A percentile compares a stretch with the other conserved stretches of the same genome.
Conservation (phyloP, 2,329 filamentous ascomycete genomes). For the Westerdykella ornata region DNA sequence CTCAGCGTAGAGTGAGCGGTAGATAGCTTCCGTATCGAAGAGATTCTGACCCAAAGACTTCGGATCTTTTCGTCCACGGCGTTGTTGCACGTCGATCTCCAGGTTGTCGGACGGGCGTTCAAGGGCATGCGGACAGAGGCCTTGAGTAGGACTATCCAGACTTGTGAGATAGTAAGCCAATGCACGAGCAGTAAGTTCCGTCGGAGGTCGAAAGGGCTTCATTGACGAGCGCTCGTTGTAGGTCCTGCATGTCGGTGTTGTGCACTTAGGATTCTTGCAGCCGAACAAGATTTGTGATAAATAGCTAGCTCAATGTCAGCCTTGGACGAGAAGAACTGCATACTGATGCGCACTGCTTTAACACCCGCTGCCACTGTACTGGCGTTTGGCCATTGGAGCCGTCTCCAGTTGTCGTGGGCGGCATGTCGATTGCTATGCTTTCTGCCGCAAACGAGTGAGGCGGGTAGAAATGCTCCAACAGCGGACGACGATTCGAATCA, state of each 20-base stretch:
- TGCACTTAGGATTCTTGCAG: conserved; percentile 63
- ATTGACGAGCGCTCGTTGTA: conserved; percentile 63
- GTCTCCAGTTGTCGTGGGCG: too few relatives aligned
- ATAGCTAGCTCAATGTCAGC: conserved; percentile 50
- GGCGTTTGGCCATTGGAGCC: conserved; percentile 6
- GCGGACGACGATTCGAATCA: too few relatives aligned
- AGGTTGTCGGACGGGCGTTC: conserved; percentile 5
- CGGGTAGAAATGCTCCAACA: too few relatives aligned
- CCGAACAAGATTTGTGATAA: conserved; percentile 76
- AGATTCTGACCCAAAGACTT: conserved; percentile 58
- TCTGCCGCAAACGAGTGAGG: too few relatives aligned
- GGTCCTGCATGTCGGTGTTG: conserved; percentile 72
- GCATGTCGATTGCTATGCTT: too few relatives aligned
- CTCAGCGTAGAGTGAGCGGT: too few relatives aligned
- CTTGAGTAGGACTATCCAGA: conserved; percentile 66
- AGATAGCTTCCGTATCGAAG: conserved; percentile 38
- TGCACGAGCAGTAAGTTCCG: conserved; percentile 71
- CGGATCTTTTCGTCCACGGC: conserved; percentile 44
- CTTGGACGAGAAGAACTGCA: conserved; percentile 1
- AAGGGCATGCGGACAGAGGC: conserved; percentile 54
- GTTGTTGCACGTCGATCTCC: background rate
- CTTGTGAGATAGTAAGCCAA: conserved; percentile 74
- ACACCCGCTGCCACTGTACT: conserved; percentile 20
- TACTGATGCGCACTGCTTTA: conserved; percentile 31
- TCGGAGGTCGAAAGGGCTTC: conserved; percentile 70